These are phyloP conservation scores for Bimuria novae-zelandiae DNA, from an alignment of 2,329 filamentous ascomycete species.

Conservation along the genomic window DNA sequence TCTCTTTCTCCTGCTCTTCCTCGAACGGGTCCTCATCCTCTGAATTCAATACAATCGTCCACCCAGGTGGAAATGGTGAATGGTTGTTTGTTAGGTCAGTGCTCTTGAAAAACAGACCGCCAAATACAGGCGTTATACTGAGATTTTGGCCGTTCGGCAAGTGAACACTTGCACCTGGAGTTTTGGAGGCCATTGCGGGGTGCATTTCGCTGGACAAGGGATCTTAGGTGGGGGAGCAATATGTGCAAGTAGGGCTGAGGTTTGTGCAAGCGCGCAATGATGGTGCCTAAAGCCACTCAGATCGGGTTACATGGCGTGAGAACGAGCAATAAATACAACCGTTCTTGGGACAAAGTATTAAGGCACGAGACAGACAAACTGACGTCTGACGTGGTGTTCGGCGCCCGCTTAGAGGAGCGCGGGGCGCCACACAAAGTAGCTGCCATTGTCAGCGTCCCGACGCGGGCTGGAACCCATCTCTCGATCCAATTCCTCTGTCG, in stretches of 20 bases:
- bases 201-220: slow-evolving; percentile 15
- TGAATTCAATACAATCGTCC: slow-evolving; percentile 85
- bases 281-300: neutral
- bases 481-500: neutral
- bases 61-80: slow-evolving; percentile 79
- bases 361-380: slow-evolving; percentile 7
- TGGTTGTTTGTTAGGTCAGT: slow-evolving; percentile 70
- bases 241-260: slow-evolving; percentile 1
- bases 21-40: slow-evolving; percentile 54
- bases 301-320: slow-evolving; percentile 18
- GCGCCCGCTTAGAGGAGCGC: neutral
- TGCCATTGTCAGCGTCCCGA: too few species aligned
- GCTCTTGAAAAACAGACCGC: slow-evolving; percentile 87
- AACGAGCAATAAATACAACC: neutral
- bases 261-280: neutral
- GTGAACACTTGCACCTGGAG: slow-evolving; percentile 59
- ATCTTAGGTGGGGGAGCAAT: slow-evolving; percentile 1
- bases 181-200: slow-evolving; percentile 37
- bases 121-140: slow-evolving; percentile 83
- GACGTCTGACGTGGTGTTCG: slow-evolving; percentile 4
- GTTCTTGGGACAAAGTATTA: neutral
- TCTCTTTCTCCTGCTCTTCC: slow-evolving; percentile 37
- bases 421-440: slow-evolving; percentile 11
- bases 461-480: neutral
- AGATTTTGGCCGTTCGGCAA: slow-evolving; percentile 88